A percentile compares a stretch with the other conserved stretches of the same genome.
These are phyloP conservation scores for Hirsutella thompsonii DNA, from an alignment of 2,329 filamentous ascomycete genomes.

Conservation along the genomic window DNA sequence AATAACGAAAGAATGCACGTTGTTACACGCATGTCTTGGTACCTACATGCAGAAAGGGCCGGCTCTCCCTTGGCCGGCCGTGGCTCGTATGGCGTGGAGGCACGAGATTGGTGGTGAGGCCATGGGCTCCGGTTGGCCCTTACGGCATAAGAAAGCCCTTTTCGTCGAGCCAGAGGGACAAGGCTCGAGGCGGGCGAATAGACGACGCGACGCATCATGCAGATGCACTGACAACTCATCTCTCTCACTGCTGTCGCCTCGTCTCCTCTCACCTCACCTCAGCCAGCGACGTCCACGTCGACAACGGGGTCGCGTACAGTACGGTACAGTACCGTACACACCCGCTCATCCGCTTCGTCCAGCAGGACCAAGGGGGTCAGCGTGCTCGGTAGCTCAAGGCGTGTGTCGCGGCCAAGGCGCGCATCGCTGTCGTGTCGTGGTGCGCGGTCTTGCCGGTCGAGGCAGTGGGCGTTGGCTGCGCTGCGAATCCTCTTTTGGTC, in stretches of 20 bases:
- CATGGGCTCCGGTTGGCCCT: background rate
- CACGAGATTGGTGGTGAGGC: slow-evolving; percentile 10
- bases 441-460: too few species aligned
- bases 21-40: background rate
- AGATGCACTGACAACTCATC: slow-evolving; percentile 2
- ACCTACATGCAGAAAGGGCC: background rate
- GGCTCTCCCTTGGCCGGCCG: background rate
- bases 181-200: too few species aligned
- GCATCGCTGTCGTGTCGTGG: too few species aligned
- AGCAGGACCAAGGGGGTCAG: too few species aligned
- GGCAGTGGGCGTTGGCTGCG: too few species aligned
- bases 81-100: slow-evolving; percentile 14
- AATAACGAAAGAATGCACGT: background rate
- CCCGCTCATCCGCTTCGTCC: too few species aligned
- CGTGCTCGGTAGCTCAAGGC: too few species aligned
- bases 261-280: background rate
- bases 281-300: background rate
- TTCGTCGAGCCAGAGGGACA: background rate
- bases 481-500: too few species aligned
- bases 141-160: background rate
- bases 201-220: background rate
- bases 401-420: too few species aligned
- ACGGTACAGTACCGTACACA: background rate
- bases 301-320: background rate
- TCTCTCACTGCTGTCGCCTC: background rate